Percentiles rank a stretch among this genome's conserved stretches.
phyloP scores from a whole-genome alignment of 2,329 filamentous ascomycete species.

The Trichoderma simmonsii region DNA sequence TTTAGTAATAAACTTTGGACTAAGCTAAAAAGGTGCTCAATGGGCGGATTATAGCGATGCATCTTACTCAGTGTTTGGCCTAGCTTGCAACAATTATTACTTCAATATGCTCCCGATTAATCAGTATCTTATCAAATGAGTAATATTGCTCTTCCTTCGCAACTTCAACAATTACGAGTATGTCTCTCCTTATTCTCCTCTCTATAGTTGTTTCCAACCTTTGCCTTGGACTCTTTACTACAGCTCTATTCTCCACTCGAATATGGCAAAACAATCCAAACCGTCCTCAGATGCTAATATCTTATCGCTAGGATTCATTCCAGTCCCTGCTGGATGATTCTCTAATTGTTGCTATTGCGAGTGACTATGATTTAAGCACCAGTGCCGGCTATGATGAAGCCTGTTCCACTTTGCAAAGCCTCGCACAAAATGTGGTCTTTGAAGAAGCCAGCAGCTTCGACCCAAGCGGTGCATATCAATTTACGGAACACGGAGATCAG shows the following conservation, averaged over 20 bases:
- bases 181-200: too few relatives aligned
- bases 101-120: neutral
- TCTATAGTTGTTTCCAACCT: neutral
- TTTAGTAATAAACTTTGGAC: neutral
- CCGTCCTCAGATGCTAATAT: neutral
- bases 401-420: slow-evolving; percentile 56
- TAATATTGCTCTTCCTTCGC: neutral
- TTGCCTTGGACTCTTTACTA: neutral
- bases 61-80: neutral
- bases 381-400: slow-evolving; percentile 51
- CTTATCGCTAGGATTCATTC: slow-evolving; percentile 58
- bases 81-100: neutral
- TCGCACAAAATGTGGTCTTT: slow-evolving; percentile 60
- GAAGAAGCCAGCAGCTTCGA: slow-evolving; percentile 79
- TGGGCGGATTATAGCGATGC: neutral
- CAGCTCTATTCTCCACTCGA: neutral
- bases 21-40: neutral
- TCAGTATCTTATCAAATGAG: neutral
- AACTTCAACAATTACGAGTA: neutral
- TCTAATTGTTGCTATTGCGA: slow-evolving; percentile 70
- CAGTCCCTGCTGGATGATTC: slow-evolving; percentile 73
- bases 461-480: slow-evolving; percentile 64
- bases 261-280: neutral
- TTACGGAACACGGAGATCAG: slow-evolving; percentile 24
- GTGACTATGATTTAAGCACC: slow-evolving; percentile 65